Base-by-base conservation (phyloP, 352 stramenopile genomes). In the Nothophytophthora sp. region DNA sequence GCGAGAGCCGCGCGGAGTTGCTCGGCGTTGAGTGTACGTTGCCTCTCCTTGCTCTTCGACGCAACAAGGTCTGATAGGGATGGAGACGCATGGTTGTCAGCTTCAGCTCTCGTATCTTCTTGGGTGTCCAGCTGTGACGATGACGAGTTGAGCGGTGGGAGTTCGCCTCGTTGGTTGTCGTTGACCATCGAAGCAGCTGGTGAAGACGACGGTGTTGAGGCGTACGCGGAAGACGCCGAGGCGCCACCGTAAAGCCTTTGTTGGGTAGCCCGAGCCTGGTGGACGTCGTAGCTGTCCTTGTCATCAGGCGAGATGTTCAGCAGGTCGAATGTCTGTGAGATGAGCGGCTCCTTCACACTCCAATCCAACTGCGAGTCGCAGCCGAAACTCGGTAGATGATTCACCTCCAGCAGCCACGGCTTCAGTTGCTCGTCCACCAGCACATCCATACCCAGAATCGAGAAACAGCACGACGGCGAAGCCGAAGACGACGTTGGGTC, bases 391-490 rank as follows among this genome's bases (percentile, higher is more conserved):
- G 96, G 92, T 8, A 99, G 45, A 58, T 99, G 94, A 61, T 99
- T 99, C 23, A 99, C 96, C 55, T 99, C 97, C 9, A 99, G 94
- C 15, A 99, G 69, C 83, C 90, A 98, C 5, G 96, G 95, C 50
- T 97, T 98, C 0, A 99, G 73, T 16, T 86, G 70, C 32, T 94
- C 79, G 56, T 99, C 96, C 5, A 99, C 75, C 36, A 99, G 90
- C 25, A 99, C 91, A 59, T 99, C 97, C 74, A 98, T 95, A 4
- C 97, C 96, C 5, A 99, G 72, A 2, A 99, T 79, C 33, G 98
- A 91, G 66, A 99, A 91, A 45, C 67, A 88, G 8, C 74, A 90
- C 8, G 75, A 88, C 5, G 67, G 22, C n/a, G 53, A 27, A 12
- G 36, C 28, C 8, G 60, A 64, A 36, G 60, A 25, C 11, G 50